Evolutionary conservation across 257 asterid species (phyloP).

Genomic region (Euphrasia confusa): DNA sequence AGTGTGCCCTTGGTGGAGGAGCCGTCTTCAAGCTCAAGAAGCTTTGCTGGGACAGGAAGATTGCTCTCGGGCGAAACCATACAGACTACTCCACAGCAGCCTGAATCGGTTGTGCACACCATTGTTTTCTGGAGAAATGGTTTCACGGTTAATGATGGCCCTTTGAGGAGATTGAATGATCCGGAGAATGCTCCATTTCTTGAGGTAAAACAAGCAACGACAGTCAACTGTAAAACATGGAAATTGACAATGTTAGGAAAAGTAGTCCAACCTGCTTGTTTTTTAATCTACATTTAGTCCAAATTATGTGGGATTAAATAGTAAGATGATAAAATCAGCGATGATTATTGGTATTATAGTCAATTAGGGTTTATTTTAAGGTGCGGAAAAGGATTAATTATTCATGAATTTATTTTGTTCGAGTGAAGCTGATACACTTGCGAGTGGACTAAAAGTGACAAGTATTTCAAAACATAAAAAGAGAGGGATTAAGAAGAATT

Average conservation of each 20-base stretch:
- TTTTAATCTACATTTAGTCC: no score
- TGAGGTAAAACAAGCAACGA: slow-evolving; percentile 47
- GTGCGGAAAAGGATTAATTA: no score
- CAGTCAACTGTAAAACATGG: neutral
- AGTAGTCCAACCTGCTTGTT: no score
- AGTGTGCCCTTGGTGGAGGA: slow-evolving; percentile 57
- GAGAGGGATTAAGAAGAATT: neutral
- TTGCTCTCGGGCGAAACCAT: slow-evolving; percentile 64
- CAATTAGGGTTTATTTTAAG: no score
- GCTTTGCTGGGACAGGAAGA: slow-evolving; percentile 84
- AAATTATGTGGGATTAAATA: no score
- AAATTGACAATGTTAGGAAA: no score
- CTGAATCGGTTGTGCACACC: slow-evolving; percentile 71
- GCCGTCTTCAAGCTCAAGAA: slow-evolving; percentile 74
- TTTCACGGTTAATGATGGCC: slow-evolving; percentile 87
- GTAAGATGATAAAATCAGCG: no score
- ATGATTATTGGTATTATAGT: no score
- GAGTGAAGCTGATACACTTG: no score
- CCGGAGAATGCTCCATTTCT: slow-evolving; percentile 81
- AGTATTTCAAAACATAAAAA: no score
- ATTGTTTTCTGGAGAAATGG: slow-evolving; percentile 98
- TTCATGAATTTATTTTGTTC: no score
- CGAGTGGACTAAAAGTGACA: no score
- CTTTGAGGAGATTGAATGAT: slow-evolving; percentile 89
- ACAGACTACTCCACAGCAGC: slow-evolving; percentile 65